Base-by-base conservation (phyloP, 2,329 filamentous ascomycete genomes). In the Aciculosporium take region DNA sequence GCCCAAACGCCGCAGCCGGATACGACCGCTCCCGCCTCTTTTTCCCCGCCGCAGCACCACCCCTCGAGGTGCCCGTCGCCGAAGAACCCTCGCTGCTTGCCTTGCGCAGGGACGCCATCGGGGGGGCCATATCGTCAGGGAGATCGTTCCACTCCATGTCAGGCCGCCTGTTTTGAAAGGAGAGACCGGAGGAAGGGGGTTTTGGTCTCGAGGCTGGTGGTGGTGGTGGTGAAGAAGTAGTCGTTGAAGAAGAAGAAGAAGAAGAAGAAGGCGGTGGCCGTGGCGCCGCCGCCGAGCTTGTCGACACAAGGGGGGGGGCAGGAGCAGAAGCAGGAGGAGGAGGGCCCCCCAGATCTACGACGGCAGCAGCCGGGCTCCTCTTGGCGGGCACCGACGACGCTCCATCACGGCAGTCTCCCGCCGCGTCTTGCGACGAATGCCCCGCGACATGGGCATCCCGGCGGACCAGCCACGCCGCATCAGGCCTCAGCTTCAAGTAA, bases 61-160 rank as follows among this genome's bases (percentile, higher is more conserved):
- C 76, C 37, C 73, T 63, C 24, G 74, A 77, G 52, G 69, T 75
- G 1, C n/a, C n/a, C n/a, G 66, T 56, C 17, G 57, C 58, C 3
- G 67, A 69, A 0, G 48, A 54, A 2, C 55, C 46, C 33, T 60
- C 57, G 30, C 58, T 57, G 15, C 48, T 48, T 27, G 40, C 50
- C 40, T 43, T 57, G 33, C 51, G 50, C 40, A 51, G 54, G 8
- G 41, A 51, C n/a, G 54, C 53, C 30, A 58, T 48, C 3, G 55
- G 44, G 17, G 57, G 52, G 9, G 69, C 56, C 72, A 79, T 77
- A 39, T 80, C 76, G 8, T 66, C 63, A 0, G 76, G 76, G 8
- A 81, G 52, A 52, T 81, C 76, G 57, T 81, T 81, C 76, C 76
- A 81, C 53, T 80, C 76, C 24, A 60, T 73, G 17, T 72, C 69